phyloP scores from a whole-genome alignment of 805 yeast genomes.

The Nakazawaea ernobii region DNA sequence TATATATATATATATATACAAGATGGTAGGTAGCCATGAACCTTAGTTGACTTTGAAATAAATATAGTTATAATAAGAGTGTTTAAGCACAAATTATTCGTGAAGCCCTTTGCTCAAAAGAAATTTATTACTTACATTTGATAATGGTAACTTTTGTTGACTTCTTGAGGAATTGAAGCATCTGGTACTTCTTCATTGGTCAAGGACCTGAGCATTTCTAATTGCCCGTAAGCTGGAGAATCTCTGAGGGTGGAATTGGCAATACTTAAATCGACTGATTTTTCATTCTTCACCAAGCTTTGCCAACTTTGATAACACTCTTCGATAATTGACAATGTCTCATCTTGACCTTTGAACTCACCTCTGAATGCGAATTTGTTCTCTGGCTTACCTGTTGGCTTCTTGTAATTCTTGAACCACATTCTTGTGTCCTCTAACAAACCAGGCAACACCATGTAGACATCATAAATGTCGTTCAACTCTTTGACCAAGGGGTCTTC shows the following conservation, averaged over 20 bases:
- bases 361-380: constrained; percentile 75
- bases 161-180: constrained; percentile 33
- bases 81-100: no score
- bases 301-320: constrained; percentile 72
- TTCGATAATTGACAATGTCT: constrained; percentile 53
- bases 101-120: no score
- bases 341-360: constrained; percentile 49
- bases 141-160: constrained; percentile 28
- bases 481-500: constrained; percentile 59
- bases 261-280: constrained; percentile 31
- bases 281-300: constrained; percentile 39
- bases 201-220: constrained; percentile 16
- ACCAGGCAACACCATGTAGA: constrained; percentile 64
- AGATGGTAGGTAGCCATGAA: no score
- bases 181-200: constrained; percentile 20
- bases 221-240: constrained; percentile 24
- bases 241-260: constrained; percentile 31
- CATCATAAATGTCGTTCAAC: constrained; percentile 62
- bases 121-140: neutral
- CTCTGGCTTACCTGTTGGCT: constrained; percentile 75
- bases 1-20: no score
- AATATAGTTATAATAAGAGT: no score
- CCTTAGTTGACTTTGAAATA: no score
- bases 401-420: constrained; percentile 83
- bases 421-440: constrained; percentile 58